Conservation (phyloP, 192 early-diverging fungal species). For the Backusella australiensis region DNA sequence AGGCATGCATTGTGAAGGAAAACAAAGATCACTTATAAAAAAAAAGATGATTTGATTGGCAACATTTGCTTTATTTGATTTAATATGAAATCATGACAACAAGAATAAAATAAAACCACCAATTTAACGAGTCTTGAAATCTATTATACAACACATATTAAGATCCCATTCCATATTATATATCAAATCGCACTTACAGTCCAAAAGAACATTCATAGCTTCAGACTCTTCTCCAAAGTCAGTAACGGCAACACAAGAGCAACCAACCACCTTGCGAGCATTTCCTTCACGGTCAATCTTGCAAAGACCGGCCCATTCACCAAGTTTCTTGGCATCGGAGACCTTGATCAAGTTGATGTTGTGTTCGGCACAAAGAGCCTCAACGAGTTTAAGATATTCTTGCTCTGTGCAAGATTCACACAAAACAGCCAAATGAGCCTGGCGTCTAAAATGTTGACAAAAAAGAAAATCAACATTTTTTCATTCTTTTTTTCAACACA, state of each 20-base stretch:
- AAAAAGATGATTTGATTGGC: not conserved
- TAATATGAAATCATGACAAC: not conserved
- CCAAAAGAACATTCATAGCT: slow-evolving; percentile 94
- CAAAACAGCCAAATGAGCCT: slow-evolving; percentile 95
- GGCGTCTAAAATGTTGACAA: slow-evolving; percentile 28
- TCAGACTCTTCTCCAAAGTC: slow-evolving; percentile 96
- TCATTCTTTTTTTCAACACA: not conserved
- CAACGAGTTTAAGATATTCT: slow-evolving; percentile 92
- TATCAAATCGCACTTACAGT: slow-evolving; percentile 33
- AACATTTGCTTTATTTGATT: too few relatives aligned
- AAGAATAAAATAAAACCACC: not conserved
- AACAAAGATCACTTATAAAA: not conserved
- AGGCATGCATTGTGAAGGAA: not conserved
- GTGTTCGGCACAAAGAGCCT: slow-evolving; percentile 98
- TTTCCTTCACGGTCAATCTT: slow-evolving; percentile 99
- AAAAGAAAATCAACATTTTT: not conserved
- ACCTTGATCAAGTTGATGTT: slow-evolving; percentile 98
- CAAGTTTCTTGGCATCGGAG: slow-evolving; percentile 95
- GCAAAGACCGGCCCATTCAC: slow-evolving; percentile 99
- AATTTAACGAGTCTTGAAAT: slow-evolving; percentile 36
- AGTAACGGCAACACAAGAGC: slow-evolving; percentile 93
- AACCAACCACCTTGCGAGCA: slow-evolving; percentile 94
- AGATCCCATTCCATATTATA: not conserved
- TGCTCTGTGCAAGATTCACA: slow-evolving; percentile 94
- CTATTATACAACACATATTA: not conserved